Base-by-base conservation (phyloP, 768 basidiomycete species). In the Amanita exitialis region DNA sequence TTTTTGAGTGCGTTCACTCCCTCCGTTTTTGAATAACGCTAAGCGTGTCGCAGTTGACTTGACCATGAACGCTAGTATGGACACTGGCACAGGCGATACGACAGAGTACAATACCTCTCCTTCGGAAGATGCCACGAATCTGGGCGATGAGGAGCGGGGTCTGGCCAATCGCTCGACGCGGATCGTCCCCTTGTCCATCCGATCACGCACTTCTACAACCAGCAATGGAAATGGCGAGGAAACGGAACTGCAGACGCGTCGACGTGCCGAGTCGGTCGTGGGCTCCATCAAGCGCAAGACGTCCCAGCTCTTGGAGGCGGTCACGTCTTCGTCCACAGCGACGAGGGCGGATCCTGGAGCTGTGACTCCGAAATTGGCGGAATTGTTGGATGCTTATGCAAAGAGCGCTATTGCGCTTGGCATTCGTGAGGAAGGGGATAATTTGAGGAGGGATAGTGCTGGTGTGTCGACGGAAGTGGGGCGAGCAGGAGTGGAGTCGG, bases 1-100 rank as follows among this genome's bases (percentile, higher is more conserved):
- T 97, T 82, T 67, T 70, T 98, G 51, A 97, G 93, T 94, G 62
- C 49, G 87, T 77, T 51, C 13, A 48, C n/a, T 23, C 25, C 3
- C 25, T 20, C 43, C 36, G 23, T 37, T 20, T 23, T 9, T 12
- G 23, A 15, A 21, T 21, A 12, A 12, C 3, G 27, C 25, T 48
- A n/a, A 37, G 13, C 1, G 23, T 13, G 6, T 21, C 38, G 20
- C 60, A 87, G 86, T 88, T 56, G 86, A 89, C 63, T 61, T 88
- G 41, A 88, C 85, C 0, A 79, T 83, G 70, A 78, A 82, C 37
- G 76, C 79, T 9, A 68, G 64, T 36, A 63, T 73, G 39, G 71
- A 68, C 13, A 54, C 66, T n/a, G 62, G 56, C 47, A 66, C 57
- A 49, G 66, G 51, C 46, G 73, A 67, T 66, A 56, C 54, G 15